Conservation (phyloP, 2,329 filamentous ascomycete genomes). For the Triangularia setosa region DNA sequence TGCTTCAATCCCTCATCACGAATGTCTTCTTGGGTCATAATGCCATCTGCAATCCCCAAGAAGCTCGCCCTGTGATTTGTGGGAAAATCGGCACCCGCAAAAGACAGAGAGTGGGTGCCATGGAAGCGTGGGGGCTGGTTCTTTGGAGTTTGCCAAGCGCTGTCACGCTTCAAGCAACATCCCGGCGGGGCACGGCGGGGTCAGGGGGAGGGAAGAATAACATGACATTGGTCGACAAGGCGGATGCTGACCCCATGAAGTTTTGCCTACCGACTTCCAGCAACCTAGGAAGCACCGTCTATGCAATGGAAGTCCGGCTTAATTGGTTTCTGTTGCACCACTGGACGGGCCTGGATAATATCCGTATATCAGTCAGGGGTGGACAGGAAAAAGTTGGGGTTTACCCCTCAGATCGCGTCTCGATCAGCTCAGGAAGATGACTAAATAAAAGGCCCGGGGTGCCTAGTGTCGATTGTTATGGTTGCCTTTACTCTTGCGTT, state of each 20-base stretch:
- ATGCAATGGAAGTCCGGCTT: constrained; percentile 1
- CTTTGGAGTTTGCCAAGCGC: constrained; percentile 11
- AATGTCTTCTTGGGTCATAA: not conserved
- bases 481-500: not conserved
- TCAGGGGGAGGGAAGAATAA: constrained; percentile 2
- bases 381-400: not conserved
- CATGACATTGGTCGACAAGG: constrained; percentile 8
- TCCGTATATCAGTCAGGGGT: constrained; percentile 6
- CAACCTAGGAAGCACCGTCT: not conserved
- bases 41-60: not conserved
- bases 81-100: constrained; percentile 32
- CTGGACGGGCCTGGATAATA: constrained; percentile 17
- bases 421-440: not conserved
- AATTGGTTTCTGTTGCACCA: constrained; percentile 6
- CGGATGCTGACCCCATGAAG: not conserved
- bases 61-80: constrained; percentile 30
- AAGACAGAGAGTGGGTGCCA: not conserved
- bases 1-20: not conserved
- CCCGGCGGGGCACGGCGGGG: constrained; percentile 25
- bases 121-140: not conserved
- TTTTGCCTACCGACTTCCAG: not conserved
- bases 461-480: not conserved
- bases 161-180: constrained; percentile 3
- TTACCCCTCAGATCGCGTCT: constrained; percentile 5
- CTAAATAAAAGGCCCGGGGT: not conserved